A percentile compares a stretch with the other conserved stretches of the same genome.
These are phyloP conservation scores for Dittrichia graveolens DNA, from an alignment of 129 eudicot genomes.

Conservation along the genomic window DNA sequence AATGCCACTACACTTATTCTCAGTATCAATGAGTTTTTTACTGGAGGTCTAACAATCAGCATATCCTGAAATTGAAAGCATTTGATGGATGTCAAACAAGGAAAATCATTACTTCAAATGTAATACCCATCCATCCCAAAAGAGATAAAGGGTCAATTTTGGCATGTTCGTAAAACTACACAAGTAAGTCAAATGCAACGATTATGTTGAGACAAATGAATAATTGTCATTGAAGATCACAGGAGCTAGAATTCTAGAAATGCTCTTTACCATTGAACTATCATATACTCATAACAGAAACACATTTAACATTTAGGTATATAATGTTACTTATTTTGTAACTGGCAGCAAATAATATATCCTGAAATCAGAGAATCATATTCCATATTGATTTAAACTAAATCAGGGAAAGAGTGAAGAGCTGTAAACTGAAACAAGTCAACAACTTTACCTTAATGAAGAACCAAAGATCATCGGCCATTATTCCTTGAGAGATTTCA, in stretches of 20 bases:
- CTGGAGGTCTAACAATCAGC: slow-evolving; percentile 49
- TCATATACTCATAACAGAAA: background rate
- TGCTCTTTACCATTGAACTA: background rate
- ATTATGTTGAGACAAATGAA: background rate
- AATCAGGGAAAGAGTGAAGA: background rate
- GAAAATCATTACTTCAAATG: background rate
- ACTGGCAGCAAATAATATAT: background rate
- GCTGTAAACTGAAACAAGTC: background rate
- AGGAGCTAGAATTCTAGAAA: background rate
- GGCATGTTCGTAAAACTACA: slow-evolving; percentile 2
- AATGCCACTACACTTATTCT: slow-evolving; percentile 66
- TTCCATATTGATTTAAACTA: slow-evolving; percentile 5
- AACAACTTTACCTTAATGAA: slow-evolving; percentile 59
- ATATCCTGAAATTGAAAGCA: slow-evolving; percentile 56
- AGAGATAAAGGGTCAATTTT: background rate
- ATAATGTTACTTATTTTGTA: background rate
- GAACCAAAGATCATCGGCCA: slow-evolving; percentile 57
- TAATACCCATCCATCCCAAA: background rate
- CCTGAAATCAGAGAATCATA: slow-evolving; percentile 19
- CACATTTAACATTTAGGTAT: slow-evolving; percentile 22
- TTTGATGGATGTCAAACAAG: slow-evolving; percentile 17
- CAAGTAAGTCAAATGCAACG: background rate
- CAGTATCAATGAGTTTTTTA: slow-evolving; percentile 52
- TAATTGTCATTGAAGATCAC: slow-evolving; percentile 7
- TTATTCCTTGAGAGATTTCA: slow-evolving; percentile 31